Percentiles rank a stretch among this genome's conserved stretches.
Evolutionary conservation across 164 flowering plant species (phyloP).

Genomic region (Vitis rupestris): DNA sequence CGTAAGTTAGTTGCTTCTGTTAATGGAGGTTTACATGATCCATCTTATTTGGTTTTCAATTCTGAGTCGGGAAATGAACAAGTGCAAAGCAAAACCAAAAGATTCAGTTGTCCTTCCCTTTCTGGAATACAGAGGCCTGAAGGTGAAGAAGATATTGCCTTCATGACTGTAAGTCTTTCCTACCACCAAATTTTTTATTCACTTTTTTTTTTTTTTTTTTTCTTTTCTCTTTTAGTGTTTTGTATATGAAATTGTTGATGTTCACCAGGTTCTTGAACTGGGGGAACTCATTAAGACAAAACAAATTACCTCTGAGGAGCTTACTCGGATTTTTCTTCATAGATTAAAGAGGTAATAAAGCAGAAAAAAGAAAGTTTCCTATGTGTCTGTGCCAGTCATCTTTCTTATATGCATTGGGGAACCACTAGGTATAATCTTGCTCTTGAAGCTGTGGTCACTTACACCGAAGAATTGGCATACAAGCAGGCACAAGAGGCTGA

Average conservation of each 20-base stretch:
- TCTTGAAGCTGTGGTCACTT: constrained; percentile 75
- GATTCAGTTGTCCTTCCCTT: constrained; percentile 43
- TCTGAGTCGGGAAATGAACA: constrained; percentile 44
- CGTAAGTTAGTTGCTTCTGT: constrained; percentile 69
- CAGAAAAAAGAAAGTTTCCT: no score
- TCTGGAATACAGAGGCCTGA: constrained; percentile 43
- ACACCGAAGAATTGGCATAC: constrained; percentile 83
- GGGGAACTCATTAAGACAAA: constrained; percentile 69
- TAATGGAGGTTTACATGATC: constrained; percentile 76
- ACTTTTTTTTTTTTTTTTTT: background rate
- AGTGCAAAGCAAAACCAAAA: constrained; percentile 11
- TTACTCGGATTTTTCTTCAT: constrained; percentile 55
- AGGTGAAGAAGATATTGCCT: constrained; percentile 67
- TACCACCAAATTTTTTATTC: background rate
- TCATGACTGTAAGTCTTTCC: constrained; percentile 64
- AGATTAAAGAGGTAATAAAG: constrained; percentile 67
- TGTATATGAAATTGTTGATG: background rate
- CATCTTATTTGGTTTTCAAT: constrained; percentile 71
- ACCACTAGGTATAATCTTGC: constrained; percentile 52
- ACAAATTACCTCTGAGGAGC: constrained; percentile 74
- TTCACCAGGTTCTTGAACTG: constrained; percentile 67
- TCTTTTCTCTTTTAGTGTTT: background rate
- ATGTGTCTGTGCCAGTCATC: no score
- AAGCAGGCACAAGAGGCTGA: constrained; percentile 83
- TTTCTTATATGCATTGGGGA: no score